These are phyloP conservation scores for Cetraspora pellucida DNA, from an alignment of 192 early-diverging fungal species.

Conservation along the genomic window DNA sequence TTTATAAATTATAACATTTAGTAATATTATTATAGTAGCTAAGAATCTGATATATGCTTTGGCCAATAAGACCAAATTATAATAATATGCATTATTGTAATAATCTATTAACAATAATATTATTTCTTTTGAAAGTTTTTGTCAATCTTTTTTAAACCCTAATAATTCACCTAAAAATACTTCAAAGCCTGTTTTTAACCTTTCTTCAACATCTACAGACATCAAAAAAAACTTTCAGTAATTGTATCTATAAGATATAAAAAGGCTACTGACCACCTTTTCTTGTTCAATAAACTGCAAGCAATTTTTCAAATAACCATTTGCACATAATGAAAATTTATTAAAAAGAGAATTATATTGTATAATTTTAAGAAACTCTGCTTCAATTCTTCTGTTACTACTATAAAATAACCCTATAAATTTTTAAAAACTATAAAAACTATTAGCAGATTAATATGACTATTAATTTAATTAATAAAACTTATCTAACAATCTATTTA, in stretches of 20 bases:
- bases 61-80: neutral
- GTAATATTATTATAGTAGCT: no score
- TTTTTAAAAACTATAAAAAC: no score
- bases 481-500: neutral
- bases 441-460: no score
- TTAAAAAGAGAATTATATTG: neutral
- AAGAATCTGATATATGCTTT: no score
- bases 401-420: no score
- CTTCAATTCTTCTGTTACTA: no score
- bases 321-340: neutral
- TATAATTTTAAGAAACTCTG: neutral
- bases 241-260: neutral
- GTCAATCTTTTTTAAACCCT: neutral
- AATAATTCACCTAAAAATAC: neutral
- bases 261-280: neutral
- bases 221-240: neutral
- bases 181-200: neutral
- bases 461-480: neutral
- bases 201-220: neutral
- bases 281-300: neutral
- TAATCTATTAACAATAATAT: neutral
- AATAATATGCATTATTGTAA: neutral
- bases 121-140: neutral
- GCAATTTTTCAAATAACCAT: neutral
- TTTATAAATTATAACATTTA: neutral